Evolutionary conservation across 345 rosid species (phyloP), one percentile per base, ranked within the genome.

Genomic region (Brassica napus): DNA sequence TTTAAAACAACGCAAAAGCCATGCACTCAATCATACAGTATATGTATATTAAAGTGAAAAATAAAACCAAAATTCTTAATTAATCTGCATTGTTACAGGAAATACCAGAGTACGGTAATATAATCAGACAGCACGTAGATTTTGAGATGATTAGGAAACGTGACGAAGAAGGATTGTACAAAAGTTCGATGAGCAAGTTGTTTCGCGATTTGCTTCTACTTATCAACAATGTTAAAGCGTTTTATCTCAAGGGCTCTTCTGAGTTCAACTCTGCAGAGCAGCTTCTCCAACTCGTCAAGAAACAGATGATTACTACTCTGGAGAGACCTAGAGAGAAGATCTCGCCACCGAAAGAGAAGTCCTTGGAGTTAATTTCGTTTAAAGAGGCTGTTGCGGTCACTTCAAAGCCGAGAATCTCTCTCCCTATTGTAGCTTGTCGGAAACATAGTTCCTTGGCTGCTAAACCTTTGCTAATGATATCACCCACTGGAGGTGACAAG

Each of bases 191-290:
- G 67, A 77, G 30, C 64, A 83, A 74, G 26, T 86, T 87, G 70
- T 85, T 81, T 66, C 77, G 88, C 4, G 94, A 90, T 76, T 81
- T 88, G 69, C 85, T 90, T 24, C 84, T 90, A 71, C 79, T 90
- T 1, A 77, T 90, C 69, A 88, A 83, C 84, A 90, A 90, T 39
- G 88, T 87, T 6, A 69, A 81, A 10, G 34, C 86, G 30, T 88
- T 87, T 80, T 87, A 79, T 39, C 52, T 54, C 14, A 81, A 83
- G 39, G 57, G 78, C 1, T 87, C 87, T 35, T 59, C 84, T 0
- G 92, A 90, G 80, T 79, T 35, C 6, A 5, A 28, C 2, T 83
- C 86, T 0, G 90, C 89, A 8, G 9, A 52, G 1, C 87, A 88
- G 76, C 86, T 88, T 67, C 73, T 86, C 62, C 42, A 67, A 37